These are phyloP conservation scores for Bipolaris victoriae DNA, from an alignment of 2,329 filamentous ascomycete genomes.

Conservation along the genomic window DNA sequence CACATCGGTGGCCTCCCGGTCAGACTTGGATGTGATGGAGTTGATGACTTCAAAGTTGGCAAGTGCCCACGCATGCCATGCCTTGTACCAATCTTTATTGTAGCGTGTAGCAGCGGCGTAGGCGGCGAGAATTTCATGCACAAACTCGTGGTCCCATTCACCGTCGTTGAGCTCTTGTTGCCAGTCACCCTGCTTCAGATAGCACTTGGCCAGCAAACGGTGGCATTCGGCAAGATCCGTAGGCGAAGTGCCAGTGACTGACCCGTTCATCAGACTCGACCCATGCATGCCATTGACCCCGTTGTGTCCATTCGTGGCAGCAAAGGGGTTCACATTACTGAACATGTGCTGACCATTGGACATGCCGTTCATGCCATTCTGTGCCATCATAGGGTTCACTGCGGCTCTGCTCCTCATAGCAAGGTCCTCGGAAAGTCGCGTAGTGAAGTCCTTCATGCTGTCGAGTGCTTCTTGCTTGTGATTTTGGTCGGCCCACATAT, in stretches of 20 bases:
- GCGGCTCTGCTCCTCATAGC: slow-evolving; percentile 47
- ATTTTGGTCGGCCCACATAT: slow-evolving; percentile 79
- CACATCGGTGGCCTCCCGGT: slow-evolving; percentile 62
- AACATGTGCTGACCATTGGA: slow-evolving; percentile 50
- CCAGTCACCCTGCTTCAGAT: slow-evolving; percentile 96
- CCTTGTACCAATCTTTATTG: slow-evolving; percentile 96
- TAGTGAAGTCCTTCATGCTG: slow-evolving; percentile 67
- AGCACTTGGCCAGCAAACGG: slow-evolving; percentile 89
- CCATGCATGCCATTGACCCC: slow-evolving; percentile 53
- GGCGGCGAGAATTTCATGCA: slow-evolving; percentile 86
- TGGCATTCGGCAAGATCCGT: slow-evolving; percentile 61
- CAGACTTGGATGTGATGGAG: slow-evolving; percentile 70
- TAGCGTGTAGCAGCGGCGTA: slow-evolving; percentile 92
- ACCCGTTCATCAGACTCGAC: slow-evolving; percentile 39
- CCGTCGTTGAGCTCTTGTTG: slow-evolving; percentile 83
- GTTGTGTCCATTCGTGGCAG: slow-evolving; percentile 58
- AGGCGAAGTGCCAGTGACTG: slow-evolving; percentile 34
- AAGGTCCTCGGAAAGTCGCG: slow-evolving; percentile 65
- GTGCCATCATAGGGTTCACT: slow-evolving; percentile 45
- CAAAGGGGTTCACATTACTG: slow-evolving; percentile 46
- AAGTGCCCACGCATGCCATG: slow-evolving; percentile 98
- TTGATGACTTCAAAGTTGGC: slow-evolving; percentile 99
- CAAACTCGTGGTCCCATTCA: slow-evolving; percentile 85
- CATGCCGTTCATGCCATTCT: slow-evolving; percentile 50
- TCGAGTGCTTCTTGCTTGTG: slow-evolving; percentile 55